Conservation (phyloP, 257 asterid species). For the Henckelia pumila region DNA sequence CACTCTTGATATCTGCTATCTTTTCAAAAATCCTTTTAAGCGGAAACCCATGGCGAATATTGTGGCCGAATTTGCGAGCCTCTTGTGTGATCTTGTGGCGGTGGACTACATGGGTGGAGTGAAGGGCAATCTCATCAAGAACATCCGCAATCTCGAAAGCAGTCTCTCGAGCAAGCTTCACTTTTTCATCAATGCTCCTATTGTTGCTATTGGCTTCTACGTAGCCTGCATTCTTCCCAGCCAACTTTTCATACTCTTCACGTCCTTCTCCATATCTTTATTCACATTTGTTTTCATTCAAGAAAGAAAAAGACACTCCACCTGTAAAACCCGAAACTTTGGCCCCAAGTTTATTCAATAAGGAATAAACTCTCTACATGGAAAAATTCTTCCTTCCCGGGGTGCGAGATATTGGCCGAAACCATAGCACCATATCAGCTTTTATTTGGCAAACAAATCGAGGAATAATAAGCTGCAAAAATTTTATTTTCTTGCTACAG, state of each 20-base stretch:
- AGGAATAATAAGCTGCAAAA: too few species aligned
- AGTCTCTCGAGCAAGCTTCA: slow-evolving; percentile 4
- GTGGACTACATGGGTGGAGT: slow-evolving; percentile 26
- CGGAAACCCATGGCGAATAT: slow-evolving; percentile 18
- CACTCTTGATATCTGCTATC: slow-evolving; percentile 11
- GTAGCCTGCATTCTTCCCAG: slow-evolving; percentile 14
- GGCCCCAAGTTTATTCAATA: too few species aligned
- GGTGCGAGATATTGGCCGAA: too few species aligned
- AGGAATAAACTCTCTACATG: too few species aligned
- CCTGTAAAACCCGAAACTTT: too few species aligned
- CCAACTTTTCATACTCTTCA: slow-evolving; percentile 17
- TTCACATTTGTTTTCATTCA: background rate
- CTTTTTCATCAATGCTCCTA: background rate
- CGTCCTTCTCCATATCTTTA: background rate
- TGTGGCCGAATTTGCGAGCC: slow-evolving; percentile 10
- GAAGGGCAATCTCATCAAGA: slow-evolving; percentile 28
- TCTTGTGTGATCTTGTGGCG: background rate
- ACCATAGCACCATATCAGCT: too few species aligned
- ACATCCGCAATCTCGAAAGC: slow-evolving; percentile 34
- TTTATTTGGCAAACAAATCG: too few species aligned
- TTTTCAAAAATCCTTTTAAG: slow-evolving; percentile 1
- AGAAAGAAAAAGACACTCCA: too few species aligned
- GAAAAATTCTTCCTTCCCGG: too few species aligned
- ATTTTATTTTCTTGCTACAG: too few species aligned
- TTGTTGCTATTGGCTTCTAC: slow-evolving; percentile 18